Evolutionary conservation across 176 grass and related monocot genomes (phyloP).

Genomic region (Oryza longistaminata): DNA sequence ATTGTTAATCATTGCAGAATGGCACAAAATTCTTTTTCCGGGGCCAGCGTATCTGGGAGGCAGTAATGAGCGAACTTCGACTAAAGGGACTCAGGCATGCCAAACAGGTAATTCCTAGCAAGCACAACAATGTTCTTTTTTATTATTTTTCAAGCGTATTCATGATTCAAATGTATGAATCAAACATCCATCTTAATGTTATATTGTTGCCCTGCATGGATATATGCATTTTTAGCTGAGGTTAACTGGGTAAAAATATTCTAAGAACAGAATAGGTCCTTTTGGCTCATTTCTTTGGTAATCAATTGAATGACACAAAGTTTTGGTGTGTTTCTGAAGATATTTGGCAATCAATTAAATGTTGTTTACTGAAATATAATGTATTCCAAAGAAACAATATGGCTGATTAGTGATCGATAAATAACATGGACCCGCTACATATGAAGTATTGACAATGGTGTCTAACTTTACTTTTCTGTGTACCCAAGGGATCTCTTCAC

Average conservation of each 20-base stretch:
- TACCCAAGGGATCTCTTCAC: not conserved
- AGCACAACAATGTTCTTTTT: not conserved
- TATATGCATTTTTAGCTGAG: conserved; percentile 9
- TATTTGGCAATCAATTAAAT: not conserved
- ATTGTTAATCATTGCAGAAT: conserved; percentile 38
- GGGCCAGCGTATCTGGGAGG: conserved; percentile 75
- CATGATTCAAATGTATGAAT: conserved; percentile 15
- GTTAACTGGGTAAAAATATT: not conserved
- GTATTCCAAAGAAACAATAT: not conserved
- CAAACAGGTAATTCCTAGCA: conserved; percentile 67
- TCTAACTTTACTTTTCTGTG: not conserved
- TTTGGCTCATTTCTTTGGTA: not conserved
- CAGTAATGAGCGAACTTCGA: conserved; percentile 72
- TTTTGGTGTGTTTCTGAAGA: not conserved
- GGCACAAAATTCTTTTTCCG: conserved; percentile 67
- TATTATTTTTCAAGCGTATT: not conserved
- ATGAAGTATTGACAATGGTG: not conserved
- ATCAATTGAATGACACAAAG: not conserved
- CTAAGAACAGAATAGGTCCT: not conserved
- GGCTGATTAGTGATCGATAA: not conserved
- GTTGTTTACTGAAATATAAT: not conserved
- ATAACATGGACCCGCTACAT: not conserved
- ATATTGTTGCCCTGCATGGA: not conserved
- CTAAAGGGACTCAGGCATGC: conserved; percentile 65
- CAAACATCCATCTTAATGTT: not conserved